Percentiles rank a stretch among this genome's conserved stretches.
phyloP scores from a whole-genome alignment of 2,329 filamentous ascomycete species.

The Plectosphaerella cucumerina region DNA sequence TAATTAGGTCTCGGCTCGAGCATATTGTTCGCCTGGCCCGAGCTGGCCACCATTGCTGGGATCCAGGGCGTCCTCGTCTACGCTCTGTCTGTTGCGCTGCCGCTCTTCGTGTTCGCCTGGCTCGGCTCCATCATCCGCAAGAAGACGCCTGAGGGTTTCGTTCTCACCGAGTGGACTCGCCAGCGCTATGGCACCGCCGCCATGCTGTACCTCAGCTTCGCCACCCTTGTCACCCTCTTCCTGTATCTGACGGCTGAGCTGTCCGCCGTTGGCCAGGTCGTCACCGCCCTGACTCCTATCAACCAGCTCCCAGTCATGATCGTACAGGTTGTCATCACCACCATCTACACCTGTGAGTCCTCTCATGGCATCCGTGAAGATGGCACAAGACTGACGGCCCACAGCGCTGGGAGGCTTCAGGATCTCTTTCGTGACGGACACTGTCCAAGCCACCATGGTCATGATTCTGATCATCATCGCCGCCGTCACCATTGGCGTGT shows the following conservation, averaged over 20 bases:
- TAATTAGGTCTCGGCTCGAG: slow-evolving; percentile 72
- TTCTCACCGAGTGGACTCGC: slow-evolving; percentile 79
- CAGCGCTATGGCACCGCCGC: slow-evolving; percentile 69
- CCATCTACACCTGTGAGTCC: slow-evolving; percentile 71
- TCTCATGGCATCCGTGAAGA: too few species aligned
- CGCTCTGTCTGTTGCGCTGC: slow-evolving; percentile 66
- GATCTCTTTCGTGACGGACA: slow-evolving; percentile 81
- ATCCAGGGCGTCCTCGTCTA: slow-evolving; percentile 77
- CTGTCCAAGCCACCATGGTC: slow-evolving; percentile 77
- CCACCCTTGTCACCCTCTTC: slow-evolving; percentile 78
- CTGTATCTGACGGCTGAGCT: slow-evolving; percentile 85
- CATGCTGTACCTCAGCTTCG: slow-evolving; percentile 69
- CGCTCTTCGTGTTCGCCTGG: slow-evolving; percentile 69
- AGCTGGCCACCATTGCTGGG: slow-evolving; percentile 74
- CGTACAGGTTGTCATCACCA: slow-evolving; percentile 72
- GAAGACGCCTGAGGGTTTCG: slow-evolving; percentile 79
- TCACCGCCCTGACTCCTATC: slow-evolving; percentile 69
- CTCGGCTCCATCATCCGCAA: slow-evolving; percentile 73
- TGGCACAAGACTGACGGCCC: too few species aligned
- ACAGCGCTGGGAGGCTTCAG: slow-evolving; percentile 77
- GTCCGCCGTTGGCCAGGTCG: slow-evolving; percentile 75
- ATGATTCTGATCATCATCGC: slow-evolving; percentile 70
- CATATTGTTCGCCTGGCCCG: slow-evolving; percentile 78
- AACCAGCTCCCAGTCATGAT: slow-evolving; percentile 72
- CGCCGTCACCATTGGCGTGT: slow-evolving; percentile 71